Conservation (phyloP, 257 asterid species). For the Plantago elongata region DNA sequence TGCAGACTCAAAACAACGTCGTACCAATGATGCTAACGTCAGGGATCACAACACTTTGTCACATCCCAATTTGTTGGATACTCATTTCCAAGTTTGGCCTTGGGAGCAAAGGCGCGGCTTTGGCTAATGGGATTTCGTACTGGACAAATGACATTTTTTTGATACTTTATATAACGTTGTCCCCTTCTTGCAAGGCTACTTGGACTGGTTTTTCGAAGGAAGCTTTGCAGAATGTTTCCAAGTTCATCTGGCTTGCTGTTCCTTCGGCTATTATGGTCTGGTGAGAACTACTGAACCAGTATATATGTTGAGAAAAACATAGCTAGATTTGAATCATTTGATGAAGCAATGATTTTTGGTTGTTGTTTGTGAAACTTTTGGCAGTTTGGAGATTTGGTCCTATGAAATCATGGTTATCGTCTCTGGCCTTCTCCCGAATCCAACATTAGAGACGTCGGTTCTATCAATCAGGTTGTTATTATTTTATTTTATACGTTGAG, state of each 20-base stretch:
- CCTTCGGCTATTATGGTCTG: conserved; percentile 1
- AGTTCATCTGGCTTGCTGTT: conserved; percentile 2
- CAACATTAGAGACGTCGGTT: conserved; percentile 66
- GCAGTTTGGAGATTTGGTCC: conserved; percentile 75
- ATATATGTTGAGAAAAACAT: background rate
- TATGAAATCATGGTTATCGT: conserved; percentile 69
- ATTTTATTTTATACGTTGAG: too few species aligned
- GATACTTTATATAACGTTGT: conserved; percentile 37
- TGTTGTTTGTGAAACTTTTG: background rate
- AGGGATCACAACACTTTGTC: conserved; percentile 45
- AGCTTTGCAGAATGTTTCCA: conserved; percentile 39
- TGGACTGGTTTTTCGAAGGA: conserved; percentile 59
- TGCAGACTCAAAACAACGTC: conserved; percentile 62
- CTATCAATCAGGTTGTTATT: conserved; percentile 50
- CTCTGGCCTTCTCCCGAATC: conserved; percentile 73
- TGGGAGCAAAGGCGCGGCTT: conserved; percentile 71
- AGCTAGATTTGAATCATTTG: background rate
- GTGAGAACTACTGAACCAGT: background rate
- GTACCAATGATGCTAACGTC: conserved; percentile 65
- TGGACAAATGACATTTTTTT: conserved; percentile 55
- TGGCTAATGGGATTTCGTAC: conserved; percentile 56
- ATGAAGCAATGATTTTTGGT: background rate
- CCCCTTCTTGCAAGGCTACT: conserved; percentile 50
- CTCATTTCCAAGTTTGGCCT: conserved; percentile 45
- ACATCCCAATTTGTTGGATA: conserved; percentile 52